These are phyloP conservation scores for Aspergillus quadrilineatus DNA, from an alignment of 2,329 filamentous ascomycete genomes.

Conservation along the genomic window DNA sequence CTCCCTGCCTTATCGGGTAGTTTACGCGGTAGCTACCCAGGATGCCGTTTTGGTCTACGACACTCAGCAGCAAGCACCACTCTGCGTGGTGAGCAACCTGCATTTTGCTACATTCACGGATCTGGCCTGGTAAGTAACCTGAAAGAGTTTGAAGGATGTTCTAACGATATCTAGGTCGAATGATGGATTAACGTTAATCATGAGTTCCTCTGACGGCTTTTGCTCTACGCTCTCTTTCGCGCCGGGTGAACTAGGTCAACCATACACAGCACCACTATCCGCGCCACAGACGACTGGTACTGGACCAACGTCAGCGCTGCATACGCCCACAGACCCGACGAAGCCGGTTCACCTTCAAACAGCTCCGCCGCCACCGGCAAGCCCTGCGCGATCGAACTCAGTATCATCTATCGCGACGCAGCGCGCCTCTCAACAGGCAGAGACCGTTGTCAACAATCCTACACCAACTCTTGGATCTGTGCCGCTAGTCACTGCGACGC, in stretches of 20 bases:
- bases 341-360: conserved; percentile 57
- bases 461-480: conserved; percentile 75
- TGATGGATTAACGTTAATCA: conserved; percentile 76
- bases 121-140: conserved; percentile 73
- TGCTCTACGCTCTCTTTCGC: conserved; percentile 87
- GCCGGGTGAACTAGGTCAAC: conserved; percentile 78
- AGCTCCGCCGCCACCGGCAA: conserved; percentile 61
- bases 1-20: conserved; percentile 83
- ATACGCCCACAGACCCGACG: conserved; percentile 64
- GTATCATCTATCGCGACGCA: conserved; percentile 73
- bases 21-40: conserved; percentile 96
- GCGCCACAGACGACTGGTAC: conserved; percentile 35
- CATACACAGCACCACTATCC: conserved; percentile 60
- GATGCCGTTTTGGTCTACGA: conserved; percentile 94
- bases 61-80: conserved; percentile 90
- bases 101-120: conserved; percentile 98
- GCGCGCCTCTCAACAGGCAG: conserved; percentile 44
- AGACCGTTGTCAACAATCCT: conserved; percentile 68
- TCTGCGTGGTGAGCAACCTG: conserved; percentile 93
- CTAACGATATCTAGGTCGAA: conserved; percentile 59
- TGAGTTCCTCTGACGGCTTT: conserved; percentile 98
- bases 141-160: background rate
- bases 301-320: conserved; percentile 62
- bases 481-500: conserved; percentile 72
- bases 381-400: conserved; percentile 82